These are phyloP conservation scores for Allium cepa DNA, from an alignment of 106 monocot genomes.

Conservation along the genomic window DNA sequence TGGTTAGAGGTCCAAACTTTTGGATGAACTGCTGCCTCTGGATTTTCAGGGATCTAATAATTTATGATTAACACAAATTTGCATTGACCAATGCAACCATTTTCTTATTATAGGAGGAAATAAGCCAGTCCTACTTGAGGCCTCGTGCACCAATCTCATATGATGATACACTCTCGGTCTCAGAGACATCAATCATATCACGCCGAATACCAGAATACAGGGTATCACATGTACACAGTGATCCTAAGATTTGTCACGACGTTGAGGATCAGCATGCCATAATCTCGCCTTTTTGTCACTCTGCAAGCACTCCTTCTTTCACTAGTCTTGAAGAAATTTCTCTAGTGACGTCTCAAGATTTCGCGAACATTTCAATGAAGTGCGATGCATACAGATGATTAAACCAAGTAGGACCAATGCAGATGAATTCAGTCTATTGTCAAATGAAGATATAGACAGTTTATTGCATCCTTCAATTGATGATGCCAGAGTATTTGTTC, in stretches of 20 bases:
- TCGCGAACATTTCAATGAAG: conserved; percentile 71
- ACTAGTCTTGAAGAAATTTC: conserved; percentile 17
- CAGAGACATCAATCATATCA: conserved; percentile 30
- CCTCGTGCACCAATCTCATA: conserved; percentile 16
- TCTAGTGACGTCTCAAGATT: conserved; percentile 12
- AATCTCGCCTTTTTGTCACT: conserved; percentile 6
- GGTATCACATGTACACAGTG: background rate
- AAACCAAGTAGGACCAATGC: conserved; percentile 22
- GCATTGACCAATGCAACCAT: background rate
- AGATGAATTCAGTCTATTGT: conserved; percentile 26
- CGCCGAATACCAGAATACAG: conserved; percentile 36
- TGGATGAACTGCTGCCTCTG: no score
- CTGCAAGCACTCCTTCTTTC: conserved; percentile 18
- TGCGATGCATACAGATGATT: conserved; percentile 67
- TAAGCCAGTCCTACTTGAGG: conserved; percentile 13
- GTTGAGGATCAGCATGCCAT: background rate
- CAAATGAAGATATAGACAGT: conserved; percentile 23
- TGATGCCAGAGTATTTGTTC: background rate
- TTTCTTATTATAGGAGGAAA: conserved; percentile 24
- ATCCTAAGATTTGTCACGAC: no score
- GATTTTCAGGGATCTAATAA: no score
- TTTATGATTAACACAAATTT: background rate
- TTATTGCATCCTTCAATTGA: conserved; percentile 10
- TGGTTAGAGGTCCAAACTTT: no score
- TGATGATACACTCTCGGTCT: conserved; percentile 49